Evolutionary conservation across 495 filamentous ascomycete species (phyloP).

Genomic region (Talaromyces adpressus): DNA sequence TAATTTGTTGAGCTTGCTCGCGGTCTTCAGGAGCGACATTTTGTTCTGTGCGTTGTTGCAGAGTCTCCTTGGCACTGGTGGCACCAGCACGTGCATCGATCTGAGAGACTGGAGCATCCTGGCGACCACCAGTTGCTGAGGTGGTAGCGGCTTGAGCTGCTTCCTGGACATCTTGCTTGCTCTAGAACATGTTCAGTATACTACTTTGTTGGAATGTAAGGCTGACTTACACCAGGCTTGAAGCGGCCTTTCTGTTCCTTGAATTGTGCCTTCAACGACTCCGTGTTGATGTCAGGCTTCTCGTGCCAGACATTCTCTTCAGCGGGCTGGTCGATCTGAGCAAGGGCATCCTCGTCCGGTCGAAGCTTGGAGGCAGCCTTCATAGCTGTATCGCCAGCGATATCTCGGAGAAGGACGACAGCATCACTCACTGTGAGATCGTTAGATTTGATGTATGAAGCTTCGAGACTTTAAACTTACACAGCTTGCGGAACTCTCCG

Average conservation of each 20-base stretch:
- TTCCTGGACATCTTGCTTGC: slow-evolving; percentile 37
- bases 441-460: neutral
- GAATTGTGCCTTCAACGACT: slow-evolving; percentile 60
- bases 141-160: slow-evolving; percentile 50
- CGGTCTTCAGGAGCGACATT: slow-evolving; percentile 38
- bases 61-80: slow-evolving; percentile 37
- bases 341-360: slow-evolving; percentile 71
- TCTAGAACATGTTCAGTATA: neutral
- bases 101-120: slow-evolving; percentile 38
- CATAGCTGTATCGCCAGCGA: slow-evolving; percentile 80
- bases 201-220: neutral
- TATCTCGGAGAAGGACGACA: slow-evolving; percentile 74
- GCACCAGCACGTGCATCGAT: slow-evolving; percentile 49
- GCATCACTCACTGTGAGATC: slow-evolving; percentile 67
- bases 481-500: slow-evolving; percentile 90
- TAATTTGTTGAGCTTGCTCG: slow-evolving; percentile 45
- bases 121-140: slow-evolving; percentile 34
- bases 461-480: slow-evolving; percentile 43
- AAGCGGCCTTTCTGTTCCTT: slow-evolving; percentile 54
- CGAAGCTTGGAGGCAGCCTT: slow-evolving; percentile 73
- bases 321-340: slow-evolving; percentile 73
- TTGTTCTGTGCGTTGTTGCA: slow-evolving; percentile 41
- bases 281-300: slow-evolving; percentile 67
- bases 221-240: slow-evolving; percentile 43
- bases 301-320: slow-evolving; percentile 94